Evolutionary conservation across 176 grass and related monocot genomes (phyloP).

Genomic region (Pontederia paniculata): DNA sequence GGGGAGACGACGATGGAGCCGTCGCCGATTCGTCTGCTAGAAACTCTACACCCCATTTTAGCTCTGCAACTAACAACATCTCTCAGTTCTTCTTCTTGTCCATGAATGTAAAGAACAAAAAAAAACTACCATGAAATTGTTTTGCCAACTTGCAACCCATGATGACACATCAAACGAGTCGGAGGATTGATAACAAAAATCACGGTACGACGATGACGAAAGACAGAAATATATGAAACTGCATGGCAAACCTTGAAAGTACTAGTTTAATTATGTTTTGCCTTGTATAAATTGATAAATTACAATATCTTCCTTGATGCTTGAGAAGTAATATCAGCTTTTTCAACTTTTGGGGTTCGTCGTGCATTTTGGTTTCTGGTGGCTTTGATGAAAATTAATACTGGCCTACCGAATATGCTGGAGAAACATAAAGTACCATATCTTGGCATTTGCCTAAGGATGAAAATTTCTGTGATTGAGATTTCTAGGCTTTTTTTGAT

Average conservation of each 20-base stretch:
- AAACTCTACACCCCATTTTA: too few species aligned
- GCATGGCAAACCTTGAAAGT: slow-evolving; percentile 90
- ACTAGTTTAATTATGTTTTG: slow-evolving; percentile 5
- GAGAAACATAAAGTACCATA: slow-evolving; percentile 96
- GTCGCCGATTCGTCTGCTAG: too few species aligned
- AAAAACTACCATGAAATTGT: too few species aligned
- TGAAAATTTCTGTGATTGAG: slow-evolving; percentile 99
- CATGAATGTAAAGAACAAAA: too few species aligned
- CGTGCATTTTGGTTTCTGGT: slow-evolving; percentile 88
- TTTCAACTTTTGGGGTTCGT: slow-evolving; percentile 47
- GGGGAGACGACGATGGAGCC: too few species aligned
- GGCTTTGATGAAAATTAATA: slow-evolving; percentile 94
- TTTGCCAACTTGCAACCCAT: too few species aligned
- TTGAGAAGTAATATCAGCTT: slow-evolving; percentile 3
- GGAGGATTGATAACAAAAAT: too few species aligned
- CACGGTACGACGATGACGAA: too few species aligned
- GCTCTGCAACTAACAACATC: too few species aligned
- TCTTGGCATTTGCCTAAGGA: slow-evolving; percentile 98
- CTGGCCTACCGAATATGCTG: slow-evolving; percentile 88
- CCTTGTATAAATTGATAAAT: not conserved
- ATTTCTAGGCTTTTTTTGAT: slow-evolving; percentile 58
- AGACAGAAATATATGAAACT: too few species aligned
- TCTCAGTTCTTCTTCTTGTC: too few species aligned
- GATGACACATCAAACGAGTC: too few species aligned
- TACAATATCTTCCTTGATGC: not conserved